Evolutionary conservation across 176 grass and related monocot genomes (phyloP).

Genomic region (Saccharum spontaneum): DNA sequence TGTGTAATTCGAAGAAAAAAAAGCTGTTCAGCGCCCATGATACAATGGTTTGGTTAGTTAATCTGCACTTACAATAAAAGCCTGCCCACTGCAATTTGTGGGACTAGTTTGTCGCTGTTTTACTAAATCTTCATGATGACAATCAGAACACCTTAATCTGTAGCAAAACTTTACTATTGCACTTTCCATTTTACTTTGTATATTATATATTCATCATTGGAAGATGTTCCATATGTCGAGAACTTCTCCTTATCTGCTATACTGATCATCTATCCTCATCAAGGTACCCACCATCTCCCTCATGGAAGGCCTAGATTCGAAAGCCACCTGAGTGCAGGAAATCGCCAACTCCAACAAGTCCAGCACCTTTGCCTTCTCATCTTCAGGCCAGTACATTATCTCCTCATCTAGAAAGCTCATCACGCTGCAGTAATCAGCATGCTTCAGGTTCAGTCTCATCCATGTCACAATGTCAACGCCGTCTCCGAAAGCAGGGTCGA

Average conservation of each 20-base stretch:
- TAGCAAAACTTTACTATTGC: background rate
- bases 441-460: slow-evolving; percentile 45
- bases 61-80: background rate
- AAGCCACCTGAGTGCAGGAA: slow-evolving; percentile 43
- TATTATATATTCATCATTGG: background rate
- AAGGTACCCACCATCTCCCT: slow-evolving; percentile 53
- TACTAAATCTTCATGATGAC: background rate
- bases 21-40: background rate
- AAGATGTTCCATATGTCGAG: background rate
- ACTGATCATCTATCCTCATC: slow-evolving; percentile 32
- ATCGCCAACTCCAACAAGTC: slow-evolving; percentile 51
- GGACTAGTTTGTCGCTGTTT: background rate
- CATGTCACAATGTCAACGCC: slow-evolving; percentile 60
- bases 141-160: background rate
- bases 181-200: background rate
- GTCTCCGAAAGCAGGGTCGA: slow-evolving; percentile 53
- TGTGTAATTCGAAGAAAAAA: too few species aligned
- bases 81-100: background rate
- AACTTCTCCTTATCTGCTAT: background rate
- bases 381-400: slow-evolving; percentile 52
- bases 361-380: slow-evolving; percentile 46
- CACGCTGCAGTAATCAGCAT: slow-evolving; percentile 6
- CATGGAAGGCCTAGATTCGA: slow-evolving; percentile 61
- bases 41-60: background rate
- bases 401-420: slow-evolving; percentile 52